Evolutionary conservation across 129 eudicot species (phyloP).

Genomic region (Arctium lappa): DNA sequence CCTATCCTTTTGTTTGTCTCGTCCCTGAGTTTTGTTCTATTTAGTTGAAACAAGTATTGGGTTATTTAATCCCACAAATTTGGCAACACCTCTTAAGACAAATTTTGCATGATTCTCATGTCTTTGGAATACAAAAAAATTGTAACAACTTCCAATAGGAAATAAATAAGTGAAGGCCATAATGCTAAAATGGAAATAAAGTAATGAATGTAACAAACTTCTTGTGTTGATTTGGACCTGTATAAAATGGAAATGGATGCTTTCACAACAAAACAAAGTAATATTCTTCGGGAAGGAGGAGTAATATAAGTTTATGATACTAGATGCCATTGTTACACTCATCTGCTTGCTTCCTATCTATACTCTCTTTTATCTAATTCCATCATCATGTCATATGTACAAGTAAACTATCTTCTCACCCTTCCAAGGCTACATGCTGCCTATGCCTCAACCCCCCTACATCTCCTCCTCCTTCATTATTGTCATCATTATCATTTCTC

Average conservation of each 20-base stretch:
- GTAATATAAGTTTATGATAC: neutral
- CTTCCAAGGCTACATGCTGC: neutral
- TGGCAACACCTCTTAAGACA: neutral
- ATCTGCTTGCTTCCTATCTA: neutral
- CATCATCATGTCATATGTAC: neutral
- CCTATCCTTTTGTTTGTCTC: no score
- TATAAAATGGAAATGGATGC: neutral
- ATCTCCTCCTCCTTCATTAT: neutral
- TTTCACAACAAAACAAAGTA: neutral
- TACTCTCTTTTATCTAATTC: neutral
- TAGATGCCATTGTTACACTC: neutral
- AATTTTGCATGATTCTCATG: neutral
- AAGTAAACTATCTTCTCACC: neutral
- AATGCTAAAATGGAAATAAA: no score
- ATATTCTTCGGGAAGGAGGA: neutral
- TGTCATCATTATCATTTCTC: neutral
- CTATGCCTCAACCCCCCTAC: neutral
- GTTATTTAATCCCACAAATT: no score
- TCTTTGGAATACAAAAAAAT: no score
- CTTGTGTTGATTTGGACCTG: neutral
- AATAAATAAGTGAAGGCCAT: no score
- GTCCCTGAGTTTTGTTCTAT: no score
- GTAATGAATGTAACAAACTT: neutral
- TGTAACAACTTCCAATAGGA: neutral
- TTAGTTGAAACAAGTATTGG: no score